Base-by-base conservation (phyloP, 495 filamentous ascomycete species). In the Aspergillus affinis region DNA sequence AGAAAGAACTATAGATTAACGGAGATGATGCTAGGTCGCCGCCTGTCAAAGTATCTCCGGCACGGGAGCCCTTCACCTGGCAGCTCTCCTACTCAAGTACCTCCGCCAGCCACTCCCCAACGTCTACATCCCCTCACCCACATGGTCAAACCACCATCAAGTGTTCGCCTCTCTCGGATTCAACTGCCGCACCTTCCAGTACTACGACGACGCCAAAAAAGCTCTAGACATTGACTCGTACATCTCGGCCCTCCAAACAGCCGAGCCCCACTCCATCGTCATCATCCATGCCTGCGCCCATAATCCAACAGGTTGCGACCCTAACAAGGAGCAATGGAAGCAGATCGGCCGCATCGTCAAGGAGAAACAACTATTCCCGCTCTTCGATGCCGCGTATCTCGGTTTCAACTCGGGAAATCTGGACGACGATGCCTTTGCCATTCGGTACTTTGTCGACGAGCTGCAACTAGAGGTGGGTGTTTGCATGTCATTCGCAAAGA, bases 41-140 rank as follows among this genome's bases (percentile, higher is more conserved):
- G 69, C 67, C 2, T 74, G 69, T 12, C 89, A 91, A 72, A 90
- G 89, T 62, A 87, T 96, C 72, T 94, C 91, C 48, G 91, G 91
- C 58, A 95, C 91, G 19, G 91, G 91, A 48, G 88, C 91, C 23
- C 81, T 93, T 12, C 91, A 95, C 63, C 73, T 94, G 3, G 91
- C 90, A 52, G 90, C 86, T 54, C 80, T 89, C 56, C 89, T 94
- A 76, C 82, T 94, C 48, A 75, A 83, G 62, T 57, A 57, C n/a
- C 62, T 54, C 48, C 60, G 61, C 10, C 47, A 17, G 3, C 55
- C 60, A 9, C 57, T 64, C 1, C 64, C 70, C 1, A 71, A 64
- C 44, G 60, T 76, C 27, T 72, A 71, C 52, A 68, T 75, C 19
- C 69, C 74, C 6, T 32, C 50, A 0, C 70, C 74, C 6, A 77